Evolutionary conservation across 202 grass and related monocot genomes (phyloP).

Genomic region (Setaria italica): DNA sequence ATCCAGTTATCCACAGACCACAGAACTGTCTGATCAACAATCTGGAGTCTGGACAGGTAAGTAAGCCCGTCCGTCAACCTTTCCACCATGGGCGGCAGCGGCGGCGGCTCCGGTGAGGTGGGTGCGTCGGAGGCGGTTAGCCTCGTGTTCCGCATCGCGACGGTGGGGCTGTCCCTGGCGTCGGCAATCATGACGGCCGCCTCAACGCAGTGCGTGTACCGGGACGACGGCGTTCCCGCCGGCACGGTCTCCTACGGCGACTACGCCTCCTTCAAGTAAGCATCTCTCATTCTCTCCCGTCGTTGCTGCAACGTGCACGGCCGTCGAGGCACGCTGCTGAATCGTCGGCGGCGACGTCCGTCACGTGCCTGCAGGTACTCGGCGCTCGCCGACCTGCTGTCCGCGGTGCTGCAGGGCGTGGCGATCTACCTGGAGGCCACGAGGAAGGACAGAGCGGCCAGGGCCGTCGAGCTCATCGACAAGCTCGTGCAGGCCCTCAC

Average conservation of each 20-base stretch:
- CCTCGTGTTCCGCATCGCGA: conserved; percentile 14
- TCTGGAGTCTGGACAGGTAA: too few relatives aligned
- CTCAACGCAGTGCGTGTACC: conserved; percentile 2
- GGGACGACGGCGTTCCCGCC: background rate
- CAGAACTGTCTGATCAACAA: background rate
- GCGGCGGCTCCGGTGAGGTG: background rate
- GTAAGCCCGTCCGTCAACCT: background rate
- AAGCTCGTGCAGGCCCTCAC: conserved; percentile 27
- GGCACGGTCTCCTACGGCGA: conserved; percentile 10
- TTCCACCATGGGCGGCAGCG: background rate
- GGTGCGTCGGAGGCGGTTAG: background rate
- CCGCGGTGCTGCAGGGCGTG: conserved; percentile 28
- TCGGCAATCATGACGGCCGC: conserved; percentile 25
- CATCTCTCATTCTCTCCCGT: background rate
- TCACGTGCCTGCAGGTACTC: background rate
- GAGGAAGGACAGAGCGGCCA: background rate
- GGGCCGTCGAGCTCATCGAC: background rate
- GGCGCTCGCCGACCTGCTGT: background rate
- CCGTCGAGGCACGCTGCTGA: background rate
- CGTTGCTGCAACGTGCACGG: background rate
- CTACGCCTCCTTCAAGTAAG: conserved; percentile 30
- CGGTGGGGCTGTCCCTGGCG: conserved; percentile 34
- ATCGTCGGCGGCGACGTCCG: background rate
- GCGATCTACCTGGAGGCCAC: conserved; percentile 24
- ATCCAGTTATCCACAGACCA: background rate